Percentiles rank a stretch among this genome's conserved stretches.
Conservation (phyloP, 495 filamentous ascomycete genomes). For the Aspergillus affinis region DNA sequence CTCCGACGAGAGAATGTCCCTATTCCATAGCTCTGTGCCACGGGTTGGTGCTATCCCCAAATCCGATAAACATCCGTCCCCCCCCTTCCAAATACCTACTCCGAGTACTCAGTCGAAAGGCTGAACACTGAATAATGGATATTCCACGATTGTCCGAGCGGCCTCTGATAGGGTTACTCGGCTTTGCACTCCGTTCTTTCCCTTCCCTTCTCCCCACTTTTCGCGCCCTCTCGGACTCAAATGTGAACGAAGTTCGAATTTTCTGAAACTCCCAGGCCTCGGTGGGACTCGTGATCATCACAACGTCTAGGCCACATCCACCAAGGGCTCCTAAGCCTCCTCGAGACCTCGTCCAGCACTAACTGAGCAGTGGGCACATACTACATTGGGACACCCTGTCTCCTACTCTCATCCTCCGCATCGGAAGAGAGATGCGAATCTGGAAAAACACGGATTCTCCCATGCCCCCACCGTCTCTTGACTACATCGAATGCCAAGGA, state of each 20-base stretch:
- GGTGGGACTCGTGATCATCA: slow-evolving; percentile 2
- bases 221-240: background rate
- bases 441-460: too few species aligned
- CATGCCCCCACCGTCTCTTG: too few species aligned
- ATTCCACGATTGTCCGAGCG: too few species aligned
- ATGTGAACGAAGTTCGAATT: background rate
- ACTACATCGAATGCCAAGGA: slow-evolving; percentile 7
- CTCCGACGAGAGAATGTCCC: too few species aligned
- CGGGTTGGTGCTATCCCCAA: slow-evolving; percentile 7
- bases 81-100: too few species aligned
- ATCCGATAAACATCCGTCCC: slow-evolving; percentile 11
- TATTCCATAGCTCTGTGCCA: background rate
- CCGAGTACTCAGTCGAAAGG: too few species aligned
- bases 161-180: background rate
- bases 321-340: background rate
- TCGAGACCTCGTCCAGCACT: background rate
- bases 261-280: background rate
- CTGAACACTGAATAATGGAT: too few species aligned
- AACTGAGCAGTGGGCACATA: too few species aligned
- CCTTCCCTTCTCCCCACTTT: background rate
- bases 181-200: background rate
- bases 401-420: too few species aligned
- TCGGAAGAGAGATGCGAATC: too few species aligned
- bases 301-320: background rate
- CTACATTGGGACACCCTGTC: too few species aligned